phyloP scores from a whole-genome alignment of 2,329 filamentous ascomycete genomes.

The Lanzia echinophila region DNA sequence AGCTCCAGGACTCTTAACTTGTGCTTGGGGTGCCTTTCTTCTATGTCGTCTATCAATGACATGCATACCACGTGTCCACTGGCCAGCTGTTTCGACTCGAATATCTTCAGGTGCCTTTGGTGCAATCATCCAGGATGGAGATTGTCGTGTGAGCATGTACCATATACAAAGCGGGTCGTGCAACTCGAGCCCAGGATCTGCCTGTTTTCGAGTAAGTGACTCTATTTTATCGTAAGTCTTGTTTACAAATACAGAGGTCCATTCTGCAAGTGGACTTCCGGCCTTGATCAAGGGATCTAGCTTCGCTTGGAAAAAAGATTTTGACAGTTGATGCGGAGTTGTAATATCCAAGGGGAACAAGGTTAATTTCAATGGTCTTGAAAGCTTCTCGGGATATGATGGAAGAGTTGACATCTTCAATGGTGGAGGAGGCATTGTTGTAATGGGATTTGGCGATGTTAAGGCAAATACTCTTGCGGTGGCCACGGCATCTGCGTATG shows the following conservation, averaged over 20 bases:
- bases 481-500: conserved; percentile 77
- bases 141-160: conserved; percentile 62
- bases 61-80: conserved; percentile 93
- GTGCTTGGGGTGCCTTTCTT: conserved; percentile 40
- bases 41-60: conserved; percentile 67
- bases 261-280: conserved; percentile 67
- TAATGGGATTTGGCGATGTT: conserved; percentile 64
- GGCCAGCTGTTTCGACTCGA: conserved; percentile 79
- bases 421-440: conserved; percentile 71
- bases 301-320: conserved; percentile 49
- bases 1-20: conserved; percentile 28
- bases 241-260: conserved; percentile 66
- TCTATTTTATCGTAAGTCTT: conserved; percentile 65
- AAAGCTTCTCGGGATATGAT: conserved; percentile 57
- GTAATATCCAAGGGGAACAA: conserved; percentile 76
- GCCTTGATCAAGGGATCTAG: conserved; percentile 49
- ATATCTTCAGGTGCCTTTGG: conserved; percentile 66
- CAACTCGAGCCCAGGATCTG: conserved; percentile 55
- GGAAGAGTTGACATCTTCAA: conserved; percentile 44
- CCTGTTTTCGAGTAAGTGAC: conserved; percentile 50
- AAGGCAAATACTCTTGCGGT: conserved; percentile 71
- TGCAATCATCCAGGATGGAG: conserved; percentile 51
- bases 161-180: conserved; percentile 76
- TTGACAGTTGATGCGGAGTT: conserved; percentile 58
- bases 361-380: conserved; percentile 57